These are phyloP conservation scores for Plantago lanceolata DNA, from an alignment of 305 asterid species.

Conservation along the genomic window DNA sequence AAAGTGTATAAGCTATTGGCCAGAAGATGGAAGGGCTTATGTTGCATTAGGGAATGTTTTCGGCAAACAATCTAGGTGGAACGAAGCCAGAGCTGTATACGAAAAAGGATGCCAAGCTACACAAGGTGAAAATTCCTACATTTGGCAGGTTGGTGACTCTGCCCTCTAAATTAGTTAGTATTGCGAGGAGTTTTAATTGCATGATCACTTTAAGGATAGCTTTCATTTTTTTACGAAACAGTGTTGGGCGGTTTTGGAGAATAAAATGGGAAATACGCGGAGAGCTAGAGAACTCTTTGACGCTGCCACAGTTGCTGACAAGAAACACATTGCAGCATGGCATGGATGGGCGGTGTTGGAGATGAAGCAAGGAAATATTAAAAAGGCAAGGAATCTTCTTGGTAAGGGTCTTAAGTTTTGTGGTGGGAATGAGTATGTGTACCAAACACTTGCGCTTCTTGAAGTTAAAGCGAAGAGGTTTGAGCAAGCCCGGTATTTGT, in stretches of 20 bases:
- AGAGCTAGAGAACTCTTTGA: constrained; percentile 84
- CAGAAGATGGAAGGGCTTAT: constrained; percentile 96
- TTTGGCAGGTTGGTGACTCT: constrained; percentile 77
- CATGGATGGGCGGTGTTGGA: constrained; percentile 99
- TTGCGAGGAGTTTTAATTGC: neutral
- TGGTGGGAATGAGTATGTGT: constrained; percentile 88
- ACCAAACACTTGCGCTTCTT: constrained; percentile 90
- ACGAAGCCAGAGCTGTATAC: constrained; percentile 81
- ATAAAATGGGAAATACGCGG: constrained; percentile 70
- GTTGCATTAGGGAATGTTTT: constrained; percentile 77
- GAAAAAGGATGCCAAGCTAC: constrained; percentile 98
- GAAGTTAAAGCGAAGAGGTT: constrained; percentile 77
- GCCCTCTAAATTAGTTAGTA: neutral
- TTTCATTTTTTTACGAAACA: constrained; percentile 26
- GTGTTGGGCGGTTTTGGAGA: constrained; percentile 99
- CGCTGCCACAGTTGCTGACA: constrained; percentile 94
- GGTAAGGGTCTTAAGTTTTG: constrained; percentile 78
- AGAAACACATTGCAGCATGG: constrained; percentile 91
- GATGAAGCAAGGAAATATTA: constrained; percentile 71
- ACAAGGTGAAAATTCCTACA: constrained; percentile 89
- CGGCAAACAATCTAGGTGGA: constrained; percentile 61
- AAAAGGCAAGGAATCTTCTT: constrained; percentile 80
- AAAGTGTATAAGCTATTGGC: constrained; percentile 87
- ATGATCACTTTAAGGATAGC: neutral
- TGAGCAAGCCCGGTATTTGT: constrained; percentile 81